phyloP scores from a whole-genome alignment of 345 rosid species.

The Laguncularia racemosa region DNA sequence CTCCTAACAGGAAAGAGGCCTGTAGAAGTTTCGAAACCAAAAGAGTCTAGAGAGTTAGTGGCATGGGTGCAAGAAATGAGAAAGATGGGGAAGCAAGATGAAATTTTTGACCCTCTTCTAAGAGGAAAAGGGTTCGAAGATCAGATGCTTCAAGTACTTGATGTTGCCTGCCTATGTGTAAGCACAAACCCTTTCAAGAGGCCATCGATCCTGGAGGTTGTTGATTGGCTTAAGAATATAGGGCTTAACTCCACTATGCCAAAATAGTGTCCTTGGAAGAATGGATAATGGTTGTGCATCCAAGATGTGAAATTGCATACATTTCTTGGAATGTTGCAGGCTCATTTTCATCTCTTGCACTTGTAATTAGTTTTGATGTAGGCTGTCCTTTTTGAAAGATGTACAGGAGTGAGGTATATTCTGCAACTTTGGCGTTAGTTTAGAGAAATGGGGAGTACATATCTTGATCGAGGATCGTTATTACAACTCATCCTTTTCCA shows the following conservation, averaged over 20 bases:
- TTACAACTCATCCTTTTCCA: no score
- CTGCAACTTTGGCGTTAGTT: no score
- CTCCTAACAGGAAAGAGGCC: slow-evolving; percentile 39
- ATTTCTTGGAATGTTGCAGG: neutral
- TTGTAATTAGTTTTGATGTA: no score
- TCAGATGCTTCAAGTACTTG: slow-evolving; percentile 31
- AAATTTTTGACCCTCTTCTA: slow-evolving; percentile 29
- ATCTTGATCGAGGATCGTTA: no score
- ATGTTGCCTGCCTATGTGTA: slow-evolving; percentile 35
- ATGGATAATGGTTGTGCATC: neutral
- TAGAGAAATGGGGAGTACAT: no score
- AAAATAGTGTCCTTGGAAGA: neutral
- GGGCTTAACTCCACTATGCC: neutral
- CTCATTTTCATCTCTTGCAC: neutral
- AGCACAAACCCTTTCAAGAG: slow-evolving; percentile 32
- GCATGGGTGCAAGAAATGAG: slow-evolving; percentile 33
- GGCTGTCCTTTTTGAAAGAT: no score
- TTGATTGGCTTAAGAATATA: slow-evolving; percentile 22
- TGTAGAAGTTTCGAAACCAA: slow-evolving; percentile 30
- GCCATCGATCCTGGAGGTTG: slow-evolving; percentile 35
- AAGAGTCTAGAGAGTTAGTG: slow-evolving; percentile 30
- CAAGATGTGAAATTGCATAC: neutral
- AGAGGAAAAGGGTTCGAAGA: slow-evolving; percentile 33
- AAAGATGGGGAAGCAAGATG: slow-evolving; percentile 25
- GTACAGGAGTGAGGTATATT: no score